phyloP scores from a whole-genome alignment of 2,329 filamentous ascomycete genomes.

The Bipolaris victoriae region DNA sequence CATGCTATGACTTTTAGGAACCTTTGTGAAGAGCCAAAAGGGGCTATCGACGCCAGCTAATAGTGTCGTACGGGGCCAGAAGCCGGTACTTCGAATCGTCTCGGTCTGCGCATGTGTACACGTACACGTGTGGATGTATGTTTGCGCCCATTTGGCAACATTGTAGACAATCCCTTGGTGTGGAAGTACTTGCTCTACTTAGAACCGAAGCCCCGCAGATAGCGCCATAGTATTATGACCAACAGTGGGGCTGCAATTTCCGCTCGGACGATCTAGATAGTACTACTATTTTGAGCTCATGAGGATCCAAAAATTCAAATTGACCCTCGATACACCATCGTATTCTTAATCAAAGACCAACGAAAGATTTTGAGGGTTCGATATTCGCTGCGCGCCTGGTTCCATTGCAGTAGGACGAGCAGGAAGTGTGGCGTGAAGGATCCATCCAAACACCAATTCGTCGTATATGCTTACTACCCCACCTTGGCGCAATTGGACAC shows the following conservation, averaged over 20 bases:
- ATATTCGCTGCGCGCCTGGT: too few relatives aligned
- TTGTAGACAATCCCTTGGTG: background rate
- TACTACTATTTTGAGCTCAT: background rate
- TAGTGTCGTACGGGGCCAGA: too few relatives aligned
- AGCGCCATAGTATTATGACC: background rate
- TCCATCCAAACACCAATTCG: background rate
- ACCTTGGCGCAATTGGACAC: background rate
- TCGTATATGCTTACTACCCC: conserved; percentile 5
- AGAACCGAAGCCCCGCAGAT: background rate
- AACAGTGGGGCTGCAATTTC: background rate
- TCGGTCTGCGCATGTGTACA: too few relatives aligned
- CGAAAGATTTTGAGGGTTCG: too few relatives aligned
- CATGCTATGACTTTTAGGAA: too few relatives aligned
- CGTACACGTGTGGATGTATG: too few relatives aligned
- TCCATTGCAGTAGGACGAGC: background rate
- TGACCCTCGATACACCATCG: background rate
- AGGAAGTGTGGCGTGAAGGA: background rate
- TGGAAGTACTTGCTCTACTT: background rate
- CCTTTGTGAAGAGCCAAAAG: too few relatives aligned
- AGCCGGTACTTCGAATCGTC: too few relatives aligned
- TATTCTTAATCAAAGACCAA: too few relatives aligned
- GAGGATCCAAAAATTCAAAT: background rate
- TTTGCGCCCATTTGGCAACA: background rate
- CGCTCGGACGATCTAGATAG: background rate
- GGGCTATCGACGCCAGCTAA: too few relatives aligned